phyloP scores from a whole-genome alignment of 768 basidiomycete genomes.

The Kwoniella dendrophila region DNA sequence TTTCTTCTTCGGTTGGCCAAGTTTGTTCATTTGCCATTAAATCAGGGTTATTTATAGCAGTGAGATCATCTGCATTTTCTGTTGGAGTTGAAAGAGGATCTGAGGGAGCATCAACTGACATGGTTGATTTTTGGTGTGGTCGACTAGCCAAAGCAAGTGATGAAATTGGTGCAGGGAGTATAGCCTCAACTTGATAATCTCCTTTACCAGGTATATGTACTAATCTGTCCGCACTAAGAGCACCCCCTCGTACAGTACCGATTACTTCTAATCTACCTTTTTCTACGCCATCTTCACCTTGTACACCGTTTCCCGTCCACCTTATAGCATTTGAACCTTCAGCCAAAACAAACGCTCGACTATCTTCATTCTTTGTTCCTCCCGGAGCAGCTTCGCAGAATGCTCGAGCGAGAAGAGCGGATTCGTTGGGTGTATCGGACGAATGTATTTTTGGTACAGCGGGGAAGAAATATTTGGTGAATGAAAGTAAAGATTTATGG shows the following conservation, averaged over 20 bases:
- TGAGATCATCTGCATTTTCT: conserved; percentile 74
- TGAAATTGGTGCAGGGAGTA: conserved; percentile 66
- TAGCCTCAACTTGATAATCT: conserved; percentile 82
- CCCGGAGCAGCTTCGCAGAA: conserved; percentile 82
- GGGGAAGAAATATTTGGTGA: conserved; percentile 93
- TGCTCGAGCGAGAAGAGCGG: conserved; percentile 64
- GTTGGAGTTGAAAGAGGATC: conserved; percentile 66
- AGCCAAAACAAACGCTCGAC: conserved; percentile 73
- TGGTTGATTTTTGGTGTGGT: conserved; percentile 39
- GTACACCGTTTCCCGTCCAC: conserved; percentile 59
- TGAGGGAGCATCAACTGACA: conserved; percentile 57
- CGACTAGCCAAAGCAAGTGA: conserved; percentile 38
- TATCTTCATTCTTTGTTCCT: conserved; percentile 79
- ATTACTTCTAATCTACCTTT: conserved; percentile 71
- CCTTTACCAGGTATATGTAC: conserved; percentile 85
- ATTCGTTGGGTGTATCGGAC: conserved; percentile 53
- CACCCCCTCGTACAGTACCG: conserved; percentile 78
- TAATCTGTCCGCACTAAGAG: conserved; percentile 77
- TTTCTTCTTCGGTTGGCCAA: conserved; percentile 97
- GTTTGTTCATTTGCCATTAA: conserved; percentile 93
- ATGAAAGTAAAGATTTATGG: conserved; percentile 86
- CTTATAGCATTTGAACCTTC: conserved; percentile 60
- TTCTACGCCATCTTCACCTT: conserved; percentile 55
- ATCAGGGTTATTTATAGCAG: conserved; percentile 84
- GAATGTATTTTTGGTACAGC: conserved; percentile 75